Base-by-base conservation (phyloP, 331 rosid species). In the Rosa hybrid region DNA sequence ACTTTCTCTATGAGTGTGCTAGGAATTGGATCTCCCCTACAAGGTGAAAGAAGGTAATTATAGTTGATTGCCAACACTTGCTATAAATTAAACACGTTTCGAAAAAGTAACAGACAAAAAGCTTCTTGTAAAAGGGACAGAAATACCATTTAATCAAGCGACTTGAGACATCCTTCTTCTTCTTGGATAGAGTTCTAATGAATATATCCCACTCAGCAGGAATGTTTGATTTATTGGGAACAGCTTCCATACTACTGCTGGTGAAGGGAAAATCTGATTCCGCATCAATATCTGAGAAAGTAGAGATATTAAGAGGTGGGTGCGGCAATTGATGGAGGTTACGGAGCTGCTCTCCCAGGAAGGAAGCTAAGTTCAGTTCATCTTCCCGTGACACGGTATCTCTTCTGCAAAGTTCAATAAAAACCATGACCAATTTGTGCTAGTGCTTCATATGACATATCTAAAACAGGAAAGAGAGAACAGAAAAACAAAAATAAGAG, bases 11-110 rank as follows among this genome's bases (percentile, higher is more conserved):
- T 87, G 82, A 95, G 83, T 46, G 89, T 80, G 78, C 85, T 83
- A 23, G 98, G 98, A 80, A 95, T 90, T 27, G 97, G 94, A 82
- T 85, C 84, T 64, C 97, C 98, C 98, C 99, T 95, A 80, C 91
- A 87, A 81, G 80, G 76, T 76, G 76, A 57, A 80, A 80, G 49
- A 65, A 34, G 21, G 46, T 65, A 38, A 6, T 34, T 0, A 7
- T 4, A 17, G 30, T 27, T 27, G 1, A 27, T 27, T 1, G 23
- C 34, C 34, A 13, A 69, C 34, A 69, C 9, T 16, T 3, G 23
- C 12, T n/a, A 39, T 18, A 34, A 39, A n/a, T 54, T 41, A 41
- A 0, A 57, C 17, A 56, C n/a, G 34, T 73, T 50, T 11, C 34
- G 65, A 53, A 51, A 71, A 12, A 10, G 39, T 45, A 45, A 46